These are phyloP conservation scores for Rubia yunnanensis DNA, from an alignment of 257 asterid genomes.

Conservation along the genomic window DNA sequence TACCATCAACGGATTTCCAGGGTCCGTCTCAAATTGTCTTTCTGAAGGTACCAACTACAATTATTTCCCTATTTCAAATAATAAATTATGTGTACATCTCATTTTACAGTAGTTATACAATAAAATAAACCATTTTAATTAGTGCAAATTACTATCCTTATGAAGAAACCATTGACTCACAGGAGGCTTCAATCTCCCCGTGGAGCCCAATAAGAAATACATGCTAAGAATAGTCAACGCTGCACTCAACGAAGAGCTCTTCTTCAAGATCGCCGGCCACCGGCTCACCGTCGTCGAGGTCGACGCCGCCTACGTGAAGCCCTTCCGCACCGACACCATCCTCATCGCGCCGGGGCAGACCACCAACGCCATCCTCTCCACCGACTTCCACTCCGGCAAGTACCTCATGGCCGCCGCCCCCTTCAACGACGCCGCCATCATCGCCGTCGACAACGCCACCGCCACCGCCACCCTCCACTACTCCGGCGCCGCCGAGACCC, in stretches of 20 bases:
- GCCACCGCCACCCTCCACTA: conserved; percentile 45
- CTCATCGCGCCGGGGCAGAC: conserved; percentile 54
- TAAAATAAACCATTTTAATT: no score
- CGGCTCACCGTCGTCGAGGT: conserved; percentile 29
- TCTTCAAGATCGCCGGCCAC: conserved; percentile 33
- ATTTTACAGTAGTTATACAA: no score
- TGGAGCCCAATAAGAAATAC: conserved; percentile 24
- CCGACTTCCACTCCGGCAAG: conserved; percentile 22
- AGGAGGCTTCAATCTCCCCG: conserved; percentile 23
- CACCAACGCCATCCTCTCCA: conserved; percentile 28
- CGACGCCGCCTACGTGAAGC: conserved; percentile 30
- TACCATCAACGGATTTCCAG: conserved; percentile 55
- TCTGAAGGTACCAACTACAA: conserved; percentile 19
- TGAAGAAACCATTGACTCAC: not conserved
- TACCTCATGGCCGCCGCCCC: conserved; percentile 42
- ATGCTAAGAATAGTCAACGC: conserved; percentile 34
- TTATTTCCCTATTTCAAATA: not conserved
- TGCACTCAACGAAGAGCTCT: conserved; percentile 32
- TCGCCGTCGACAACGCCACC: conserved; percentile 31
- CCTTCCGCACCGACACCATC: conserved; percentile 27
- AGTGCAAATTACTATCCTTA: no score
- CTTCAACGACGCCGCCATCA: conserved; percentile 34
- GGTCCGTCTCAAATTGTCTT: conserved; percentile 31
- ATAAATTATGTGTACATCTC: not conserved
- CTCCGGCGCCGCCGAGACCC: conserved; percentile 34